phyloP scores from a whole-genome alignment of 495 filamentous ascomycete species.

The Penicillium pulvis region DNA sequence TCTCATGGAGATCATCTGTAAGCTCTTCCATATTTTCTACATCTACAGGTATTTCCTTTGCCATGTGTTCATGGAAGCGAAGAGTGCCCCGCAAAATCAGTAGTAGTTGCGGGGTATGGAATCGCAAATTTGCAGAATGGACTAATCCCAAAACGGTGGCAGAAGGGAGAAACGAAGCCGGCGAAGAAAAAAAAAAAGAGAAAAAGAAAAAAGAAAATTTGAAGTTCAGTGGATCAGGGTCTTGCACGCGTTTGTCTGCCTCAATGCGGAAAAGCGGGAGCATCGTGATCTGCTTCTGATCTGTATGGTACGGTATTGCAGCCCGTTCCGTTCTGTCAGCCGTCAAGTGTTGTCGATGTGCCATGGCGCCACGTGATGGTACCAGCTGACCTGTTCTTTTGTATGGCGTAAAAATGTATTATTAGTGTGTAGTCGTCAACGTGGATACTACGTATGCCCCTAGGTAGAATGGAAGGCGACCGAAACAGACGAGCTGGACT shows the following conservation, averaged over 20 bases:
- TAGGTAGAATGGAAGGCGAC: background rate
- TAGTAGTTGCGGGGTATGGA: conserved; percentile 20
- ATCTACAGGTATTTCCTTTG: background rate
- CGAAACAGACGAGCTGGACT: background rate
- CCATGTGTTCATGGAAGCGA: conserved; percentile 12
- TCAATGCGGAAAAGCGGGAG: conserved; percentile 31
- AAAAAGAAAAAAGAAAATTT: background rate
- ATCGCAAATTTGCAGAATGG: background rate
- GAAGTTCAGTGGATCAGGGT: conserved; percentile 12
- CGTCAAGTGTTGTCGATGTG: background rate
- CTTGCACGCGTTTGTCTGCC: conserved; percentile 25
- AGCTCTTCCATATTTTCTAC: background rate
- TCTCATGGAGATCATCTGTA: conserved; percentile 2
- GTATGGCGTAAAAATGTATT: background rate
- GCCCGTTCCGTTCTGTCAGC: background rate
- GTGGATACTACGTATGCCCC: background rate
- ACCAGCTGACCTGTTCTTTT: background rate
- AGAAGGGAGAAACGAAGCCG: background rate
- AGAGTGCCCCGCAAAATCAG: conserved; percentile 28
- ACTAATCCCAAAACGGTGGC: conserved; percentile 5
- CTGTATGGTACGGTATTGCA: conserved; percentile 19
- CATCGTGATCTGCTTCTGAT: conserved; percentile 21
- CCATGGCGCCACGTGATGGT: conserved; percentile 11
- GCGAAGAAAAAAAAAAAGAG: background rate
- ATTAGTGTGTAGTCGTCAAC: background rate